Evolutionary conservation across 1,139 yeast genomes (phyloP).

Genomic region (Taphrina pruni): DNA sequence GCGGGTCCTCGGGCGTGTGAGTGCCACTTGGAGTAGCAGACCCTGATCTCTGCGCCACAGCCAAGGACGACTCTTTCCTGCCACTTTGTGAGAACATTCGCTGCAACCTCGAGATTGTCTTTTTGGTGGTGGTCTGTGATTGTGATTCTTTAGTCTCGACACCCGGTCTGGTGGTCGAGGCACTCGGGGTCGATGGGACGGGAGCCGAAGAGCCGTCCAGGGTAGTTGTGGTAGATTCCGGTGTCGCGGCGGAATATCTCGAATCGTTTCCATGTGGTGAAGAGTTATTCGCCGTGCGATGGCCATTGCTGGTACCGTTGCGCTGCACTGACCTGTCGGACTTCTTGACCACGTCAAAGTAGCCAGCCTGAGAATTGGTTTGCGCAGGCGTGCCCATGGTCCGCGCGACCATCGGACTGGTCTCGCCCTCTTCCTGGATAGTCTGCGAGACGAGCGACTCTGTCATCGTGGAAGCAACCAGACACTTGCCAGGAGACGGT

Average conservation of each 20-base stretch:
- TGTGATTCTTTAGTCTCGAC: conserved; percentile 17
- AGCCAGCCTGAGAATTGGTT: conserved; percentile 5
- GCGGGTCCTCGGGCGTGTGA: conserved; percentile 20
- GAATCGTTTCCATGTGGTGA: conserved; percentile 9
- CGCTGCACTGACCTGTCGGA: conserved; percentile 13
- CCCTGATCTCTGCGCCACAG: conserved; percentile 22
- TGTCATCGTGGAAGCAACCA: conserved; percentile 10
- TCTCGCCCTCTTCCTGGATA: conserved; percentile 31
- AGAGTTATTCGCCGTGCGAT: background rate
- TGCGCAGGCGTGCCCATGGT: background rate
- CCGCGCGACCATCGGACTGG: conserved; percentile 12
- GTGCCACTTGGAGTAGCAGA: conserved; percentile 13
- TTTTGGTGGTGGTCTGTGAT: conserved; percentile 49
- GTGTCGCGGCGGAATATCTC: background rate
- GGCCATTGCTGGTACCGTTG: conserved; percentile 12
- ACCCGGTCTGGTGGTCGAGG: background rate
- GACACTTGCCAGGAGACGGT: background rate
- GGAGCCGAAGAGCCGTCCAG: conserved; percentile 7
- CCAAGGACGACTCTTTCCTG: conserved; percentile 24
- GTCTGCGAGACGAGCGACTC: conserved; percentile 23
- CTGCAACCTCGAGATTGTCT: conserved; percentile 41
- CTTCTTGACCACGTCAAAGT: conserved; percentile 15
- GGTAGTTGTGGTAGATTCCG: conserved; percentile 17
- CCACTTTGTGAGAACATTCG: conserved; percentile 44
- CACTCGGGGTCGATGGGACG: conserved; percentile 18